Conservation (phyloP, 2,329 filamentous ascomycete genomes). For the Tetracladium maxilliforme region DNA sequence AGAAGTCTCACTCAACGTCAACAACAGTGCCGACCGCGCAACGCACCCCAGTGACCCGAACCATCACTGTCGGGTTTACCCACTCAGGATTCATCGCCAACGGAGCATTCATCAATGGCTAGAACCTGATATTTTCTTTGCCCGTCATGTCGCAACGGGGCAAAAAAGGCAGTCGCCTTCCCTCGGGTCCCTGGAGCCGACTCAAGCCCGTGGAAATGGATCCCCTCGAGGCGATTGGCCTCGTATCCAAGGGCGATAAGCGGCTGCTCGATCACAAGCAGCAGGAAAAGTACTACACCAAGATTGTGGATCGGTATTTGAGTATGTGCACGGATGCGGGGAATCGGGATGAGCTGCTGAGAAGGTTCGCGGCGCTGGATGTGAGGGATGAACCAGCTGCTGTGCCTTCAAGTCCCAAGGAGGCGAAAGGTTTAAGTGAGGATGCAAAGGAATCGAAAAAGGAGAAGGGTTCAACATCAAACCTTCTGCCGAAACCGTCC, state of each 20-base stretch:
- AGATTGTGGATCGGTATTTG: conserved; percentile 81
- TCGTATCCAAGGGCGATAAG: conserved; percentile 83
- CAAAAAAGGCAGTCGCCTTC: conserved; percentile 19
- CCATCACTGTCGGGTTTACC: too few relatives aligned
- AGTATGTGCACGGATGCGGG: conserved; percentile 67
- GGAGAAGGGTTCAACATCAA: too few relatives aligned
- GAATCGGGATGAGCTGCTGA: conserved; percentile 57
- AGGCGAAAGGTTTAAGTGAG: too few relatives aligned
- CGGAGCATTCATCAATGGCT: too few relatives aligned
- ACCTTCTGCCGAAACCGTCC: conserved; percentile 3
- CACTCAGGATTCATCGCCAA: too few relatives aligned
- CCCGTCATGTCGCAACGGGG: too few relatives aligned
- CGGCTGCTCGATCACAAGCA: conserved; percentile 64
- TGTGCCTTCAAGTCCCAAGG: conserved; percentile 22
- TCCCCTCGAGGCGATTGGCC: conserved; percentile 64
- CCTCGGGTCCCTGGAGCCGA: conserved; percentile 49
- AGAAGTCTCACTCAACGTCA: too few relatives aligned
- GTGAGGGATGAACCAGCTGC: conserved; percentile 19
- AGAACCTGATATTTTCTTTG: too few relatives aligned
- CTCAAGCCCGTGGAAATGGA: conserved; percentile 64
- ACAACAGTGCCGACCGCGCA: too few relatives aligned
- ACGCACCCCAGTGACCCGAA: too few relatives aligned
- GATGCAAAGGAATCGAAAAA: conserved; percentile 7
- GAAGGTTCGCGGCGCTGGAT: conserved; percentile 54
- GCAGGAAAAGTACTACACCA: conserved; percentile 76